These are phyloP conservation scores for Chaetothyriales sp. DNA, from an alignment of 2,329 filamentous ascomycete genomes.

Conservation along the genomic window DNA sequence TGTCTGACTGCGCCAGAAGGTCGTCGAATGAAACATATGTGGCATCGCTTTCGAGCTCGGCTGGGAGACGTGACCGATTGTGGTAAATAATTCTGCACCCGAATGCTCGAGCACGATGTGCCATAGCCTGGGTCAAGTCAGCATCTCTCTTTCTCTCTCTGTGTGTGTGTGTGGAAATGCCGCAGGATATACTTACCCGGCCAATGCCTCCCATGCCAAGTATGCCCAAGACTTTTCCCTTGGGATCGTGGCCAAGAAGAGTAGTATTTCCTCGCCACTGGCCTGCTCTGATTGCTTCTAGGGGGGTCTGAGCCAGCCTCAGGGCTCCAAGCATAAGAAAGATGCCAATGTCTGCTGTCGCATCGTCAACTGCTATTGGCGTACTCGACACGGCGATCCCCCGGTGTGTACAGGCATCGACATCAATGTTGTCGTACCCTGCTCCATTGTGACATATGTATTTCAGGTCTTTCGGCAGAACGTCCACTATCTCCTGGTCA, in stretches of 20 bases:
- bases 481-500: conserved; percentile 31
- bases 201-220: conserved; percentile 36
- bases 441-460: conserved; percentile 42
- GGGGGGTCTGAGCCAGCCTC: conserved; percentile 29
- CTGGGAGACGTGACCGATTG: conserved; percentile 28
- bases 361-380: conserved; percentile 32
- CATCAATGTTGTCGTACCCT: conserved; percentile 47
- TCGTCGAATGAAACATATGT: conserved; percentile 33
- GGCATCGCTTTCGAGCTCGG: conserved; percentile 27
- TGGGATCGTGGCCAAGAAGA: conserved; percentile 31
- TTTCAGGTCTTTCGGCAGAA: conserved; percentile 31
- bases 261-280: conserved; percentile 28
- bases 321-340: conserved; percentile 34
- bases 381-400: conserved; percentile 31
- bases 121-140: conserved; percentile 26
- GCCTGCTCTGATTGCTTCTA: conserved; percentile 28
- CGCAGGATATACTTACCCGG: conserved; percentile 21
- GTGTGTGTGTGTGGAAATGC: background rate
- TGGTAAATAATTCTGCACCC: conserved; percentile 35
- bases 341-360: conserved; percentile 33
- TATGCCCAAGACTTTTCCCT: conserved; percentile 31
- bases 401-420: conserved; percentile 35
- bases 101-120: conserved; percentile 29
- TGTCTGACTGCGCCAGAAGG: conserved; percentile 30
- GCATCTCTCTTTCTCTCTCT: too few species aligned